Conservation (phyloP, 495 filamentous ascomycete genomes). For the Articulospora tetracladia region DNA sequence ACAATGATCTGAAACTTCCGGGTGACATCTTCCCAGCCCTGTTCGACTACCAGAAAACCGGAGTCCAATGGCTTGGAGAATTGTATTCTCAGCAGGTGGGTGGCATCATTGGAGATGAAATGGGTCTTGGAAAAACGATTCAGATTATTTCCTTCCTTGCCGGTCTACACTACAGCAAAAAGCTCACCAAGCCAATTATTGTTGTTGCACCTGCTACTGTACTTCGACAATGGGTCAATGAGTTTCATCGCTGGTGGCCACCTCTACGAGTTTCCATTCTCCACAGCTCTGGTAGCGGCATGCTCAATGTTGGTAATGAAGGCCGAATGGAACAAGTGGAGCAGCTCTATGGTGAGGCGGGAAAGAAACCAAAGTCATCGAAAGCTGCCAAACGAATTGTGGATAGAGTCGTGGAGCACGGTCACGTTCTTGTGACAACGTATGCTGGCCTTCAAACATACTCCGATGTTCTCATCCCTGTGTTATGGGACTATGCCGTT, state of each 20-base stretch:
- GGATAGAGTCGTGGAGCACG: slow-evolving; percentile 75
- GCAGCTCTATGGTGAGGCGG: slow-evolving; percentile 34
- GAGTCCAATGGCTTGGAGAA: slow-evolving; percentile 96
- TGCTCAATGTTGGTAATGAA: slow-evolving; percentile 77
- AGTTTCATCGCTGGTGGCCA: slow-evolving; percentile 98
- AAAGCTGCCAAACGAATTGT: slow-evolving; percentile 75
- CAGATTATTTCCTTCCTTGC: slow-evolving; percentile 91
- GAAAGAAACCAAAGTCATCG: slow-evolving; percentile 41
- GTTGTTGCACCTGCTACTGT: slow-evolving; percentile 92
- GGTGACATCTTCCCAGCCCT: slow-evolving; percentile 88
- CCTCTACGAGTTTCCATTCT: slow-evolving; percentile 90
- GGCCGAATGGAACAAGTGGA: slow-evolving; percentile 66
- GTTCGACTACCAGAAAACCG: slow-evolving; percentile 94
- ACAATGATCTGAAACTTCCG: slow-evolving; percentile 73
- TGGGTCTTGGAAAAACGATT: slow-evolving; percentile 96
- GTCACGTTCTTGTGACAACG: slow-evolving; percentile 91
- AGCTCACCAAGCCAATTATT: slow-evolving; percentile 76
- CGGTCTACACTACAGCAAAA: slow-evolving; percentile 83
- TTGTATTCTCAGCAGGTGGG: slow-evolving; percentile 84
- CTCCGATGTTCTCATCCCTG: slow-evolving; percentile 67
- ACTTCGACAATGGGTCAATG: slow-evolving; percentile 95
- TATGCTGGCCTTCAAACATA: slow-evolving; percentile 92
- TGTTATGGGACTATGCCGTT: slow-evolving; percentile 89
- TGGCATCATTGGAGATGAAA: slow-evolving; percentile 95
- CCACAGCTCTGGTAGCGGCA: slow-evolving; percentile 92